Base-by-base conservation (phyloP, 495 filamentous ascomycete species). In the Penicillium fimorum region DNA sequence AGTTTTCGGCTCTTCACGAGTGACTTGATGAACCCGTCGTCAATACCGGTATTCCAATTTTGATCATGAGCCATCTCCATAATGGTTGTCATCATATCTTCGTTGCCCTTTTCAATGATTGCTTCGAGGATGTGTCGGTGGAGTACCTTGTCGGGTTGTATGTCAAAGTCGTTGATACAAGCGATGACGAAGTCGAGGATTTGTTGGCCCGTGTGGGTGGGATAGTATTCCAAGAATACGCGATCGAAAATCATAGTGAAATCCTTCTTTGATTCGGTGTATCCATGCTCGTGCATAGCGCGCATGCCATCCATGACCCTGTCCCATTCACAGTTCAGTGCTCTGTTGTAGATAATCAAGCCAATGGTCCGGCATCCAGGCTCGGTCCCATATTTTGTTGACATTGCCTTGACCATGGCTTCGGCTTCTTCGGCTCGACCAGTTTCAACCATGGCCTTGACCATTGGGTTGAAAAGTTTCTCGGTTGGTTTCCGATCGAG, bases 221-320 rank as follows among this genome's bases (percentile, higher is more conserved):
- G 65, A 62, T 72, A 79, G 47, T 69, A 79, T 57, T 79, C 74
- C 46, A 76, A 55, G 35, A 77, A 76, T n/a, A 79, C 64, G 22
- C 73, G 72, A 51, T 77, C 73, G 33, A 77, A 77, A 13, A 69
- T 59, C 5, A 56, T 55, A 2, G 58, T 43, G 44, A 76, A 77
- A 32, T 70, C 64, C 2, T 32, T 52, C 47, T 64, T 60, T 37
- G 67, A 58, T 1, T 41, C 42, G 5, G 72, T 73, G 47, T 75
- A 58, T 2, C 70, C 69, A 5, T 68, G 67, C 7, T 65, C 53
- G 30, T 71, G 67, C 70, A 79, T 76, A 43, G 75, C 70, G n/a
- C 61, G 56, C 30, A 79, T 48, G 25, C 69, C 73, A 15, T 43
- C 51, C 35, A 75, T 60, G 17, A 79, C 76, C 5, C 63, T 68